Base-by-base conservation (phyloP, 192 early-diverging fungal species). In the Coemansia sp. region DNA sequence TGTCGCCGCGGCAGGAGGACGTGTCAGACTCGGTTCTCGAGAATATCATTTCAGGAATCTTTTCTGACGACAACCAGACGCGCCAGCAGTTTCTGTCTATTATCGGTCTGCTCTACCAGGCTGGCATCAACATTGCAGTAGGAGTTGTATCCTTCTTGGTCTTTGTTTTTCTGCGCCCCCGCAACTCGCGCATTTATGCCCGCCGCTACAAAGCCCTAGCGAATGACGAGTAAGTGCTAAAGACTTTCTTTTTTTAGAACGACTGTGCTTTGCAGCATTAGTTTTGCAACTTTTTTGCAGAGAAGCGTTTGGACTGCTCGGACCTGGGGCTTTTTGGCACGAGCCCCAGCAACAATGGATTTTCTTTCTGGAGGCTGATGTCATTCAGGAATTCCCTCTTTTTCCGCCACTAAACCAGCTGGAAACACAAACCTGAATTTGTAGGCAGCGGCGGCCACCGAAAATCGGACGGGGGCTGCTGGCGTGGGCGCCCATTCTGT, bases 401-500 rank as follows among this genome's bases (percentile, higher is more conserved):
- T 48, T 48, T 48, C 17, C 17, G 55, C 29, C 58, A 4, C 3
- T 14, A 17, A 16, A 38, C 41, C n/a, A 22, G 2, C 6, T 31
- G 6, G 21, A 38, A 38, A 38, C 7, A 38, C 10, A 43, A 16
- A n/a, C 16, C 16, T 43, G 41, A n/a, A 43, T 48, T 19, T 9
- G 22, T 88, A 73, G 85, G 60, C 29, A 31, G 29, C 71, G 86
- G 65, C 62, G 84, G 60, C 87, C 91, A 14, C 91, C 91, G 37
- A 85, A 84, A 14, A 79, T 92, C n/a, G 79, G 75, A 0, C 60
- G 59, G 12, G 87, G 88, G 16, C 65, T 85, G n/a, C 86, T 92
- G 59, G 71, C 85, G 6, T 92, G 91, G 89, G 73, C 85, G 51
- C 60, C 67, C 2, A 75, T 85, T 11, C 75, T 92, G 49, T 73